Base-by-base conservation (phyloP, 1,284 basidiomycete species). In the Cutaneotrichosporon curvatum region DNA sequence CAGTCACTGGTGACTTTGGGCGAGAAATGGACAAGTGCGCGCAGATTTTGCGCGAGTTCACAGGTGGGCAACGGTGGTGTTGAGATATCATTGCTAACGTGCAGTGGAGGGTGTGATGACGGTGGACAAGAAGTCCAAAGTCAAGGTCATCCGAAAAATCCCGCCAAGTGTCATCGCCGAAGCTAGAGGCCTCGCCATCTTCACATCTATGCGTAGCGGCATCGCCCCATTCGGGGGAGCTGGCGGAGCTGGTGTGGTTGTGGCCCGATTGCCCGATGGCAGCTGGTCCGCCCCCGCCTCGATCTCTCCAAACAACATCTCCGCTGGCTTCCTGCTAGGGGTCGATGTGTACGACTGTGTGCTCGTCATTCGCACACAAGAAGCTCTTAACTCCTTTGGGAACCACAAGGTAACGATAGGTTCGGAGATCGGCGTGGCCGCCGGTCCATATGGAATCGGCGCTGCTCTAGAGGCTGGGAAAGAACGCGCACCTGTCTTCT, bases 221-320 rank as follows among this genome's bases (percentile, higher is more conserved):
- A 68, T 78, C 11, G 73, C 76, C 1, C 77, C 77, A 0, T 70
- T 79, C 12, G 76, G 76, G 10, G 77, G 77, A 0, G 74, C 75
- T 0, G 76, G 76, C 31, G 77, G 76, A 0, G 59, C 70, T 0
- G 77, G 78, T 0, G 37, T 75, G 7, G 71, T 76, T 7, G 55
- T 75, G 4, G 72, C 70, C 12, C 61, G 63, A 38, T 57, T 75
- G 10, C 62, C 65, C 4, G 74, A 75, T 57, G 75, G 74, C 22
- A 45, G 67, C 11, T 79, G 77, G 78, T 76, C 74, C 1, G 71
- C 75, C 0, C 78, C 77, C 0, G 67, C 71, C 4, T 67, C 68
- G 19, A 74, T 78, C 40, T 66, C 66, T 8, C 77, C 77, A 0
- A 75, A 78, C 61, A 78, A 77, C 56, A 48, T 77, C 5, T 60